Evolutionary conservation across 2,329 filamentous ascomycete genomes (phyloP), one percentile per base, ranked within the genome.

Genomic region (Talaromyces sp.): DNA sequence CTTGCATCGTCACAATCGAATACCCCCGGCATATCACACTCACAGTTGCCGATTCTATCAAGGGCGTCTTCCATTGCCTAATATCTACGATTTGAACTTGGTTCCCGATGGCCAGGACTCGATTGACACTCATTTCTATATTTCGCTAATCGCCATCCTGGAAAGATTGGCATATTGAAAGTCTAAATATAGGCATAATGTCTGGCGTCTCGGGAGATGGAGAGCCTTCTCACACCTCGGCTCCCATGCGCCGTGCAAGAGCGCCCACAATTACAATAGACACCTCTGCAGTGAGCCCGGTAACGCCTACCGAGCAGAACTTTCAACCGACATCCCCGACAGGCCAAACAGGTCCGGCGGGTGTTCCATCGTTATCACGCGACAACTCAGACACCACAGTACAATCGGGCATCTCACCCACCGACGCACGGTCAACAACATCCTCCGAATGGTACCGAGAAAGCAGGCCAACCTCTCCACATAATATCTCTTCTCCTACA

Each of bases 401-500:
- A 1, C 27, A 71, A 69, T 72, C 71, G 57, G 71, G 75, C 58
- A 68, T 73, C 22, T 81, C 80, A 9, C 77, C 79, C 17, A 77
- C 83, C 1, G 86, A 89, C 69, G 73, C 84, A 54, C 82, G 83
- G 64, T 80, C 81, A 19, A 80, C 83, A 61, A 80, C 77, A 60
- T 88, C 86, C 15, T 88, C 87, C 64, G 87, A 89, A 45, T 85
- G 81, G 69, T 80, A 81, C 27, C 72, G 70, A 64, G 86, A 86
- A 54, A 87, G 85, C 70, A 80, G 87, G 70, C 88, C 88, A 11
- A 88, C 84, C 2, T 90, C 88, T 47, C 86, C 87, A 6, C 88
- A 90, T 73, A 89, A 90, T 77, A 78, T 90, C 47, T 89, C 87
- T 0, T 89, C 88, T 11, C 87, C 88, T 2, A 82, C 83, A 11